Percentiles rank a stretch among this genome's conserved stretches.
Conservation (phyloP, 768 basidiomycete species). For the Dioszegia hungarica region DNA sequence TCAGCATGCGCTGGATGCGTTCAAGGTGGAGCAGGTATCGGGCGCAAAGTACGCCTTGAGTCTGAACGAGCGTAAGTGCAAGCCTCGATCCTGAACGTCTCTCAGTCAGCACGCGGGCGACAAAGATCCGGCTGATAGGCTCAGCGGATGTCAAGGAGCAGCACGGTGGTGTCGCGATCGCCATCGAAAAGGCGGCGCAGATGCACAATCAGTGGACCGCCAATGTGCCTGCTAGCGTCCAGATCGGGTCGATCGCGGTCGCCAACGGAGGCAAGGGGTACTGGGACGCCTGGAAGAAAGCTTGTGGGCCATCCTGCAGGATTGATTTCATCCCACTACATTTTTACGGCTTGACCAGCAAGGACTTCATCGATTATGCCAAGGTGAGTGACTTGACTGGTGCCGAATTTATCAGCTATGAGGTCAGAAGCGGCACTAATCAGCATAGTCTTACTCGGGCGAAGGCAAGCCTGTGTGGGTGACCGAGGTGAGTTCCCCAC, state of each 20-base stretch:
- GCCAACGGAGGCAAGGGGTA: constrained; percentile 32
- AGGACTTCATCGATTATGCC: constrained; percentile 23
- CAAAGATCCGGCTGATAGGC: background rate
- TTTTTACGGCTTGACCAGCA: constrained; percentile 33
- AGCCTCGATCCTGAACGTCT: constrained; percentile 40
- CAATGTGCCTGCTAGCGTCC: constrained; percentile 13
- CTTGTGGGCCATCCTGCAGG: constrained; percentile 33
- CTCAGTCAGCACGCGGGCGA: constrained; percentile 13
- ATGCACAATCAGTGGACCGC: constrained; percentile 29
- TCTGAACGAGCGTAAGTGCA: constrained; percentile 41
- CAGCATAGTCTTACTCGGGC: constrained; percentile 18
- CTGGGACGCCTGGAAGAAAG: constrained; percentile 30
- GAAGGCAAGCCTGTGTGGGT: constrained; percentile 34
- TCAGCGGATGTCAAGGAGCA: constrained; percentile 17
- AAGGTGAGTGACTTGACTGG: too few species aligned
- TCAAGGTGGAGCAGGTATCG: background rate
- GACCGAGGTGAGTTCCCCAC: constrained; percentile 26
- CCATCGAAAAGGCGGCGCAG: constrained; percentile 13
- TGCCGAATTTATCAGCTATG: too few species aligned
- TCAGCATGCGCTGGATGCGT: background rate
- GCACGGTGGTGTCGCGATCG: constrained; percentile 26
- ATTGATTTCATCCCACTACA: constrained; percentile 44
- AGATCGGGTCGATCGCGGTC: constrained; percentile 35
- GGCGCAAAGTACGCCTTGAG: constrained; percentile 23
- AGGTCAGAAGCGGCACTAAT: too few species aligned